phyloP scores from a whole-genome alignment of 345 rosid genomes.

The Corymbia maculata region DNA sequence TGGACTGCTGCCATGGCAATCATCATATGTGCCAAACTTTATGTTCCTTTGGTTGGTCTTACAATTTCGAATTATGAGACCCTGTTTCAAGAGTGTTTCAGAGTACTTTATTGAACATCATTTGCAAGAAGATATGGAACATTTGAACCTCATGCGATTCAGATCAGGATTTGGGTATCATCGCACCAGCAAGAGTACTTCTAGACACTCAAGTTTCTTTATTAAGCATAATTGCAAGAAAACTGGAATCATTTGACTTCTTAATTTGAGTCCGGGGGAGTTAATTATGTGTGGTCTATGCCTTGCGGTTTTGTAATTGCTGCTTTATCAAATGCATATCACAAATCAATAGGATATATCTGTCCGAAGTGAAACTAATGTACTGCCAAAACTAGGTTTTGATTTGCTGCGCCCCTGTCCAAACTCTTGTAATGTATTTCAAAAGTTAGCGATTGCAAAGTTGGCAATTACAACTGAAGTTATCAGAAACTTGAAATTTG shows the following conservation, averaged over 20 bases:
- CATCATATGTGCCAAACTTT: background rate
- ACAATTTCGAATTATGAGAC: background rate
- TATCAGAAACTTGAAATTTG: background rate
- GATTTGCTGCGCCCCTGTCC: background rate
- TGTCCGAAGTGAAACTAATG: background rate
- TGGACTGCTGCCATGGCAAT: background rate
- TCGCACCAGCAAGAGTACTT: background rate
- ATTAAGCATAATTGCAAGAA: background rate
- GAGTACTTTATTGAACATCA: background rate
- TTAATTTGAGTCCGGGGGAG: background rate
- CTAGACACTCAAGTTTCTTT: background rate
- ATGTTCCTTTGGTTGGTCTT: background rate
- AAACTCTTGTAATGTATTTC: background rate
- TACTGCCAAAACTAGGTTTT: background rate
- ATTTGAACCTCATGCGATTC: background rate
- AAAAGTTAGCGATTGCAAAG: background rate
- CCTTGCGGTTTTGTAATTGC: background rate
- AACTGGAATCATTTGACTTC: background rate
- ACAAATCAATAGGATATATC: background rate
- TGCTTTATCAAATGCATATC: background rate
- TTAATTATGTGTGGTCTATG: background rate
- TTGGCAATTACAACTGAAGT: background rate
- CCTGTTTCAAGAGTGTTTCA: background rate
- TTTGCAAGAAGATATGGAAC: background rate
- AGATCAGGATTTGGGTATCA: background rate